Evolutionary conservation across 176 grass and related monocot species (phyloP).

Genomic region (Echinochloa phyllopogon): DNA sequence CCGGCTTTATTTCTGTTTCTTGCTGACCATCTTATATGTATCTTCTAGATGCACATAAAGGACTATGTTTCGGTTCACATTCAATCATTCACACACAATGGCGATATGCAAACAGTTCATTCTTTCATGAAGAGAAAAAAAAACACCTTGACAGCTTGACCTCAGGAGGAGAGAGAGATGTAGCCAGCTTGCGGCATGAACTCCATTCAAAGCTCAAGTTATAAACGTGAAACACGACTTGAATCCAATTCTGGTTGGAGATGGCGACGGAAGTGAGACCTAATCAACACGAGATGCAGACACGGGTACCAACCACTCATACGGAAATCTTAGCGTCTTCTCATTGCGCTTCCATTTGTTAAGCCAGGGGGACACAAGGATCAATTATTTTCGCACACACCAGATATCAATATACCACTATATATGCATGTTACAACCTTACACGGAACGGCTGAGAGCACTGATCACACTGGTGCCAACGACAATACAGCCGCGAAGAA

Average conservation of each 20-base stretch:
- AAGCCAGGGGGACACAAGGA: neutral
- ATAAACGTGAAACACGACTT: conserved; percentile 34
- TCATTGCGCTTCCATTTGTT: neutral
- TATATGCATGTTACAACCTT: neutral
- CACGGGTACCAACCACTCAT: neutral
- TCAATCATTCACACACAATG: too few species aligned
- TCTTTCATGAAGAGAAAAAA: neutral
- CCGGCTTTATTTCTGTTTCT: neutral
- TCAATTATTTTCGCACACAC: neutral
- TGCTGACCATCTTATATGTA: neutral
- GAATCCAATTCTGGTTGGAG: conserved; percentile 37
- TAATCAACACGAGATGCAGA: conserved; percentile 25
- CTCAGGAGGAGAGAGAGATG: neutral
- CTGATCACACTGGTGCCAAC: too few species aligned
- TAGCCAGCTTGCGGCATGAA: conserved; percentile 16
- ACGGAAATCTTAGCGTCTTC: neutral
- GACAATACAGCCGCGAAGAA: too few species aligned
- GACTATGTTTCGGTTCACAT: neutral
- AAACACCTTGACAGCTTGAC: neutral
- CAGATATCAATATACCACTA: neutral
- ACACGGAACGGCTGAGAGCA: too few species aligned
- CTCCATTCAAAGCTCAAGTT: conserved; percentile 11
- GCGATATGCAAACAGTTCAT: neutral
- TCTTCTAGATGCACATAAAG: neutral
- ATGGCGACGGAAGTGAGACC: conserved; percentile 37